These are phyloP conservation scores for Pythium myriotylum DNA, from an alignment of 352 stramenopile genomes.

Conservation along the genomic window DNA sequence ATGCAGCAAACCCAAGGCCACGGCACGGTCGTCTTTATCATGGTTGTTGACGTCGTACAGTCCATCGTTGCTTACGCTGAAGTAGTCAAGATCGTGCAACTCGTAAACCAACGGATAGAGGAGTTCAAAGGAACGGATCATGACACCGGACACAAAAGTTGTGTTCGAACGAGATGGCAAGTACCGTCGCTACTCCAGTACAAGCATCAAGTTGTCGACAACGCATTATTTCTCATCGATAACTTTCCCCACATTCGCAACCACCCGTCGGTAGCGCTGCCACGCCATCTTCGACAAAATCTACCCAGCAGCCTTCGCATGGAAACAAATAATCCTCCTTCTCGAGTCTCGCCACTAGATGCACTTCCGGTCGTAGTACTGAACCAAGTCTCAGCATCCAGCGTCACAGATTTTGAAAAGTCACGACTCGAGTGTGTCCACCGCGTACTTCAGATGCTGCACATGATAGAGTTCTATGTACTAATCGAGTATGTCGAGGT, in stretches of 20 bases:
- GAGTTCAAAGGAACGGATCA: background rate
- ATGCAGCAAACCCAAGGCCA: background rate
- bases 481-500: conserved; percentile 1
- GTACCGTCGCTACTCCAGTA: background rate
- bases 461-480: conserved; percentile 1
- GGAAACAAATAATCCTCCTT: too few species aligned
- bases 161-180: background rate
- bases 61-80: background rate
- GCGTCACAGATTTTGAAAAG: too few species aligned
- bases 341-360: too few species aligned
- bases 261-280: background rate
- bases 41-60: background rate
- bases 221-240: background rate
- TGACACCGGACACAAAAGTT: background rate
- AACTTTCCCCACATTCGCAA: background rate
- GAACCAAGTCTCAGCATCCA: background rate
- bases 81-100: background rate
- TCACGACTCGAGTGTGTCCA: background rate
- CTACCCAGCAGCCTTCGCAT: background rate
- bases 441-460: background rate
- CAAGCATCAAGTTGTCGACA: background rate
- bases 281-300: background rate
- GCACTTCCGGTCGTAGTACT: background rate
- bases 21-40: background rate
- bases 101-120: background rate